A percentile compares a stretch with the other conserved stretches of the same genome.
Conservation (phyloP, 495 filamentous ascomycete species). For the Margaritispora aquatica region DNA sequence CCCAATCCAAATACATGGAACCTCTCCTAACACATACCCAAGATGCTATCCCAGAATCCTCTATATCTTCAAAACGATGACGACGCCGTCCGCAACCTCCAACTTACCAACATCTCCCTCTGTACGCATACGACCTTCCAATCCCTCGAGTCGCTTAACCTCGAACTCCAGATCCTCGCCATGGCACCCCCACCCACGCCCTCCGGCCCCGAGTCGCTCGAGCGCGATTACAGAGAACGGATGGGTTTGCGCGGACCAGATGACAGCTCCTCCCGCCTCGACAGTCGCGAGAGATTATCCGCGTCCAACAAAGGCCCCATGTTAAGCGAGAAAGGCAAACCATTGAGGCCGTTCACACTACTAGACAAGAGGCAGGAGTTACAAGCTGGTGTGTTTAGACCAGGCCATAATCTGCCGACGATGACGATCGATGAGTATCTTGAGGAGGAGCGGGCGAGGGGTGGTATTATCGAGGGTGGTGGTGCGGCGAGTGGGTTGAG, state of each 20-base stretch:
- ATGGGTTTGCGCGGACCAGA: constrained; percentile 36
- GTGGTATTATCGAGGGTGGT: constrained; percentile 89
- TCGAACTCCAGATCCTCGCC: constrained; percentile 76
- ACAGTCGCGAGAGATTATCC: constrained; percentile 50
- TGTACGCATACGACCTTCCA: constrained; percentile 77
- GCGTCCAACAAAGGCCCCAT: constrained; percentile 61
- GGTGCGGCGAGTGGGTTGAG: constrained; percentile 66
- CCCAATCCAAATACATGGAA: background rate
- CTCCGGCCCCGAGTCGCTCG: constrained; percentile 19
- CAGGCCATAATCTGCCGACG: constrained; percentile 88
- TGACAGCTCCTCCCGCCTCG: constrained; percentile 70
- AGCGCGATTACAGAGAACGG: constrained; percentile 40
- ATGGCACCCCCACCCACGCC: constrained; percentile 45
- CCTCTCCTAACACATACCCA: background rate
- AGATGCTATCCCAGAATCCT: constrained; percentile 58
- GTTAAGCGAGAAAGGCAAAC: constrained; percentile 75
- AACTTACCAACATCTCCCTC: constrained; percentile 67
- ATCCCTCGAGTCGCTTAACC: constrained; percentile 72
- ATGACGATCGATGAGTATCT: constrained; percentile 98
- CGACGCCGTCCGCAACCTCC: constrained; percentile 66
- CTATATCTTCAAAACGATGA: constrained; percentile 63
- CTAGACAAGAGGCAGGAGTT: constrained; percentile 71
- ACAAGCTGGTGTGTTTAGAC: constrained; percentile 77
- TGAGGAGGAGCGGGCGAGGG: constrained; percentile 79
- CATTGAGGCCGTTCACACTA: constrained; percentile 85